Percentiles rank a stretch among this genome's conserved stretches.
Conservation (phyloP, 2,329 filamentous ascomycete species). For the Cryphonectria japonica region DNA sequence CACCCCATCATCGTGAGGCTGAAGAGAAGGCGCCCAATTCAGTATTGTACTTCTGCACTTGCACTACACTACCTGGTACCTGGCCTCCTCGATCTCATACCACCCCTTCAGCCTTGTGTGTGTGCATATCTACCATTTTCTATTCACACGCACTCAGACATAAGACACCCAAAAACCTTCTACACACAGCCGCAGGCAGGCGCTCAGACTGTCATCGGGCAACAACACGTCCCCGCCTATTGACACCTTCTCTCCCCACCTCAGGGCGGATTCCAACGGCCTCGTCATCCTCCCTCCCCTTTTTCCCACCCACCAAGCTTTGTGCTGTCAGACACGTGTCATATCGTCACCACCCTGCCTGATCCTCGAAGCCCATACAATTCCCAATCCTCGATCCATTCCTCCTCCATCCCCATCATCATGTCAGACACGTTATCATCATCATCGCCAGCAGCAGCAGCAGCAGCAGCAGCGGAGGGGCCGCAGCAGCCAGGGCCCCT, state of each 20-base stretch:
- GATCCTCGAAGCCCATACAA: neutral
- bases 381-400: neutral
- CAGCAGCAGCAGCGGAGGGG: neutral
- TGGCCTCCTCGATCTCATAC: neutral
- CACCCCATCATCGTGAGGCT: conserved; percentile 6
- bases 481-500: conserved; percentile 57
- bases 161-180: neutral
- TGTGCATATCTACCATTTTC: neutral
- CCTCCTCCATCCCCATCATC: neutral
- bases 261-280: neutral
- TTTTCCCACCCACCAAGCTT: neutral
- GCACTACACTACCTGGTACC: neutral
- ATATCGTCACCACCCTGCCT: neutral
- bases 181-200: neutral
- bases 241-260: neutral
- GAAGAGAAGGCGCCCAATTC: neutral
- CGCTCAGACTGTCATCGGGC: neutral
- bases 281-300: neutral
- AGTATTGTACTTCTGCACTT: neutral
- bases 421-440: conserved; percentile 2
- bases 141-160: neutral
- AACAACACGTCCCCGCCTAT: neutral
- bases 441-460: neutral
- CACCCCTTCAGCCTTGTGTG: neutral
- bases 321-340: conserved; percentile 9